These are phyloP conservation scores for Neurospora intermedia DNA, from an alignment of 495 filamentous ascomycete species.

Conservation along the genomic window DNA sequence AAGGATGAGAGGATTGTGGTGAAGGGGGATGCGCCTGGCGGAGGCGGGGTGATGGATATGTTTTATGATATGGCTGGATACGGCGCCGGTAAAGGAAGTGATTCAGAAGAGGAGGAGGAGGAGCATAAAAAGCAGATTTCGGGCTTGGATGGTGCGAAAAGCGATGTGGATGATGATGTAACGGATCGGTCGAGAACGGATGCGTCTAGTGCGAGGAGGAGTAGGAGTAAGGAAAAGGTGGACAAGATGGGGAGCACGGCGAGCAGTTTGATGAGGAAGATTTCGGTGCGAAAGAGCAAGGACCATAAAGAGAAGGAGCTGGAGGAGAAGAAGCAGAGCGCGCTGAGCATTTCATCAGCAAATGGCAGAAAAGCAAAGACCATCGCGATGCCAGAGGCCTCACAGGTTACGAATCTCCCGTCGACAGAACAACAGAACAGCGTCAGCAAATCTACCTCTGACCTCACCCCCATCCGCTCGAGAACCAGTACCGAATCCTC, in stretches of 20 bases:
- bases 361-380: constrained; percentile 16
- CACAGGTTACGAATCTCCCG: background rate
- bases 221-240: constrained; percentile 13
- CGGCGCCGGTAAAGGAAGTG: constrained; percentile 1
- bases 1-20: constrained; percentile 64
- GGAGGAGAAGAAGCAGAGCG: background rate
- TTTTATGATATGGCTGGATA: constrained; percentile 44
- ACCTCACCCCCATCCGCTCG: constrained; percentile 9
- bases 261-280: constrained; percentile 13
- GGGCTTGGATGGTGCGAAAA: constrained; percentile 9
- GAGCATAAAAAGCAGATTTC: constrained; percentile 13
- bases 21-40: constrained; percentile 41
- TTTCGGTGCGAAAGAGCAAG: constrained; percentile 10
- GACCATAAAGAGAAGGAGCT: constrained; percentile 4
- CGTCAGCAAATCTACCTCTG: background rate
- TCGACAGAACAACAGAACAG: background rate
- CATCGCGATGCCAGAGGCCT: constrained; percentile 11
- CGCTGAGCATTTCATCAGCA: background rate
- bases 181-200: background rate
- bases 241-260: constrained; percentile 6
- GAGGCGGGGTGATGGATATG: constrained; percentile 36
- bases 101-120: constrained; percentile 20
- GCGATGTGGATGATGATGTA: background rate
- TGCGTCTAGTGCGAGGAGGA: background rate
- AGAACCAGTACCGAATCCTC: constrained; percentile 3